phyloP scores from a whole-genome alignment of 306 rosid species.

The Lotus japonicus region DNA sequence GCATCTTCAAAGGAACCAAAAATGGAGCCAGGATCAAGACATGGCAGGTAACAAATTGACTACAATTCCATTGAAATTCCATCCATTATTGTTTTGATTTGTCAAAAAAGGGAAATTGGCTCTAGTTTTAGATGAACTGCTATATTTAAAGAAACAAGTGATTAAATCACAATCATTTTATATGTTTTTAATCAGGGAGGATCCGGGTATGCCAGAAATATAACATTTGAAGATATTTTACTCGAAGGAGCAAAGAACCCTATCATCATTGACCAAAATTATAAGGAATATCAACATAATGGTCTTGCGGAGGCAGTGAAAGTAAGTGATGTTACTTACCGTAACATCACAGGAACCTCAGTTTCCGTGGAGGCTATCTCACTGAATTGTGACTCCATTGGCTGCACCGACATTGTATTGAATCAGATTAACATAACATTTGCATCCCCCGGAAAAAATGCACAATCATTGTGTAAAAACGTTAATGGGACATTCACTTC shows the following conservation, averaged over 20 bases:
- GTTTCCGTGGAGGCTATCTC: not conserved
- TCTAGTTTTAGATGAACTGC: too few species aligned
- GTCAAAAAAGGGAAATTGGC: too few species aligned
- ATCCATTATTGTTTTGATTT: too few species aligned
- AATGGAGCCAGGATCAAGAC: slow-evolving; percentile 66
- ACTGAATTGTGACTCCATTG: slow-evolving; percentile 21
- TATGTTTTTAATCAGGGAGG: slow-evolving; percentile 31
- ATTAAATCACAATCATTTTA: not conserved
- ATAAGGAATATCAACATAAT: not conserved
- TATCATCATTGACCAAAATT: slow-evolving; percentile 33
- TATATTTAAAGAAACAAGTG: too few species aligned
- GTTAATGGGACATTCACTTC: too few species aligned
- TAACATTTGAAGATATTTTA: slow-evolving; percentile 35
- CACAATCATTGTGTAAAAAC: too few species aligned
- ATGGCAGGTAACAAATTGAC: slow-evolving; percentile 24
- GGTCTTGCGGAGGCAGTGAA: not conserved
- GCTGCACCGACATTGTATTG: not conserved
- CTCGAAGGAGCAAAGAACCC: slow-evolving; percentile 20
- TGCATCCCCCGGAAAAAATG: too few species aligned
- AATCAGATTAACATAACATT: too few species aligned
- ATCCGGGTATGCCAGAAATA: slow-evolving; percentile 41
- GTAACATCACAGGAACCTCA: slow-evolving; percentile 32
- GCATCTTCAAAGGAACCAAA: slow-evolving; percentile 27
- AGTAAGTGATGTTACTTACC: slow-evolving; percentile 37
- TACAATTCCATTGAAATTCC: too few species aligned